Evolutionary conservation across 2,329 filamentous ascomycete species (phyloP).

Genomic region (Aureobasidium sp.): DNA sequence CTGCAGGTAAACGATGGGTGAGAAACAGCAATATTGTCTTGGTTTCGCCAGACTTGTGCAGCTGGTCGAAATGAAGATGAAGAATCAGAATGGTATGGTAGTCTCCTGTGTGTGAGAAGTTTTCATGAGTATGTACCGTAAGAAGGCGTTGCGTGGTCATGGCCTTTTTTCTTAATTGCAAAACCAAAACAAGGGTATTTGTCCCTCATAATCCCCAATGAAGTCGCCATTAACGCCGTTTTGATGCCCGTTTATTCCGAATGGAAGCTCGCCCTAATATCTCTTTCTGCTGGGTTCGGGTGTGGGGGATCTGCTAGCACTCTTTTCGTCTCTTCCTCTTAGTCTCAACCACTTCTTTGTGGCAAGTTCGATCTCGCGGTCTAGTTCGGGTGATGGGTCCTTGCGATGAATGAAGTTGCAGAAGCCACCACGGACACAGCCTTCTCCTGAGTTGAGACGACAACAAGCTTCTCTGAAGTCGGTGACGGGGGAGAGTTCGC

Average conservation of each 20-base stretch:
- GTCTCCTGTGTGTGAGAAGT: neutral
- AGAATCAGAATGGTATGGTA: neutral
- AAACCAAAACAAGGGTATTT: slow-evolving; percentile 2
- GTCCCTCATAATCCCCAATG: neutral
- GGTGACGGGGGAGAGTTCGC: slow-evolving; percentile 92
- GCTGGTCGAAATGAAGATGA: neutral
- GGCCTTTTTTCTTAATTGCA: neutral
- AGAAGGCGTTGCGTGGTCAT: neutral
- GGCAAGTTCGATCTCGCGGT: slow-evolving; percentile 74
- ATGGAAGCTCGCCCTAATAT: neutral
- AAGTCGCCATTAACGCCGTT: neutral
- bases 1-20: too few relatives aligned
- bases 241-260: neutral
- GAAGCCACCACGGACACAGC: slow-evolving; percentile 91
- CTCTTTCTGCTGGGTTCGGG: slow-evolving; percentile 70
- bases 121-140: neutral
- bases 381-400: slow-evolving; percentile 82
- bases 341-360: slow-evolving; percentile 96
- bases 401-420: slow-evolving; percentile 99
- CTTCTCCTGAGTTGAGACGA: slow-evolving; percentile 86
- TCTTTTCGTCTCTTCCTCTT: slow-evolving; percentile 76
- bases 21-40: too few relatives aligned
- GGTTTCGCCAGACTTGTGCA: neutral
- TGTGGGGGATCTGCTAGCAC: slow-evolving; percentile 72
- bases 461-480: slow-evolving; percentile 98